Evolutionary conservation across 1,139 yeast genomes (phyloP), one percentile per base, ranked within the genome.

Genomic region (Zygosaccharomyces pseudobailii): DNA sequence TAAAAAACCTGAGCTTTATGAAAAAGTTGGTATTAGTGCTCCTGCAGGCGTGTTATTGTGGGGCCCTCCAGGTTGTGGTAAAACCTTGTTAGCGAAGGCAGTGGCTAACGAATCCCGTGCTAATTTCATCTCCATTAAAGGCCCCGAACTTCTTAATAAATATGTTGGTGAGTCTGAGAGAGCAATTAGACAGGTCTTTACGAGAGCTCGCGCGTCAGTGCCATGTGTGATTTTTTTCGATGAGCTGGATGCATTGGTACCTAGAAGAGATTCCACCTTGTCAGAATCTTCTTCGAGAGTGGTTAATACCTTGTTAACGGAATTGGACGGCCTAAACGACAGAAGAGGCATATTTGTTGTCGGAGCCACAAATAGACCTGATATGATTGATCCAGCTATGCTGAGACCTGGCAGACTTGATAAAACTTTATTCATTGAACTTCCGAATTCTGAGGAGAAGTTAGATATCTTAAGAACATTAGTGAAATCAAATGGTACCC

Each of bases 1-100:
- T 56, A 84, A 85, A 59, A 80, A 89, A 55, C 99, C 99, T 1
- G 97, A 90, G 55, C 71, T 92, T 19, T 92, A 86, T 62, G 82
- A 81, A 54, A 82, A 84, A 54, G 97, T 92, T 7, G 99, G 99
- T 66, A 90, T 92, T 33, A 80, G 89, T 46, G 96, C 97, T 0
- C 97, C 98, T 1, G 90, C 97, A 0, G 99, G 99, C 46, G 98
- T 92, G 0, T 71, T 92, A 20, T 77, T 92, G 74, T 92, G 98
- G 98, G 99, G 99, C 0, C 99, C 98, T 1, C 98, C 98, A 2
- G 98, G 98, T 21, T 92, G 97, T 71, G 98, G 98, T 75, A 92
- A 92, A 64, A 92, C 98, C 0, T 73, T 92, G 47, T 72, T 92
- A 42, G 98, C 97, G 1, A 92, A 92, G 62, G 98, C 97, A 0